Evolutionary conservation across 495 filamentous ascomycete species (phyloP).

Genomic region (Neurospora sublineolata): DNA sequence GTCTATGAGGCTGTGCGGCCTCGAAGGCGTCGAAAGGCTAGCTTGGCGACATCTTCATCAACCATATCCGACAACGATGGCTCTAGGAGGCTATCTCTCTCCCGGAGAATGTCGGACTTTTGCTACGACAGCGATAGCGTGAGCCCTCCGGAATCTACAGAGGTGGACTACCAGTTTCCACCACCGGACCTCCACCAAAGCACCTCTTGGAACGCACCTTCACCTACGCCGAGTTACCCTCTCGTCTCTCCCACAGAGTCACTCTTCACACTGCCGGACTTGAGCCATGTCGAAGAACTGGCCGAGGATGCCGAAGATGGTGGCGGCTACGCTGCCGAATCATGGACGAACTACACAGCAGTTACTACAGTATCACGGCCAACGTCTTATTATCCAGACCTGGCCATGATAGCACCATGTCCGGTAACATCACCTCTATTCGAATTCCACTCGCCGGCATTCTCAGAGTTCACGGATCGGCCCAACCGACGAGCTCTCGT

Average conservation of each 20-base stretch:
- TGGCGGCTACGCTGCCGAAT: neutral
- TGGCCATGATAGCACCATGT: slow-evolving; percentile 38
- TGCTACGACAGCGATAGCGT: slow-evolving; percentile 10
- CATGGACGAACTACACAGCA: neutral
- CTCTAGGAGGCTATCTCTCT: neutral
- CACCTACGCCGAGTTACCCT: neutral
- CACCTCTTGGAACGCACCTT: neutral
- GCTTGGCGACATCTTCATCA: slow-evolving; percentile 7
- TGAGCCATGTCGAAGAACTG: neutral
- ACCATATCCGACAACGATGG: neutral
- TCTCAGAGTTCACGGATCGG: slow-evolving; percentile 43
- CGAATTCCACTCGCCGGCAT: slow-evolving; percentile 41
- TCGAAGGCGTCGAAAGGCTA: slow-evolving; percentile 40
- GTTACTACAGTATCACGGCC: slow-evolving; percentile 8
- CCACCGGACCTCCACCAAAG: neutral
- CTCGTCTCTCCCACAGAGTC: neutral
- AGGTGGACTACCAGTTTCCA: neutral
- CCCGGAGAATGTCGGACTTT: slow-evolving; percentile 11
- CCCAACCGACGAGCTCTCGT: slow-evolving; percentile 44
- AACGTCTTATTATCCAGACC: slow-evolving; percentile 23
- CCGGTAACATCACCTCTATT: slow-evolving; percentile 34
- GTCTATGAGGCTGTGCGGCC: slow-evolving; percentile 47
- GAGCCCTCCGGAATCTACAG: slow-evolving; percentile 3
- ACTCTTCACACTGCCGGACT: neutral
- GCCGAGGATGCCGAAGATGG: neutral